Evolutionary conservation across 75 land plant species (phyloP), one percentile per base, ranked within the genome.

Genomic region (Cunninghamia lanceolata): DNA sequence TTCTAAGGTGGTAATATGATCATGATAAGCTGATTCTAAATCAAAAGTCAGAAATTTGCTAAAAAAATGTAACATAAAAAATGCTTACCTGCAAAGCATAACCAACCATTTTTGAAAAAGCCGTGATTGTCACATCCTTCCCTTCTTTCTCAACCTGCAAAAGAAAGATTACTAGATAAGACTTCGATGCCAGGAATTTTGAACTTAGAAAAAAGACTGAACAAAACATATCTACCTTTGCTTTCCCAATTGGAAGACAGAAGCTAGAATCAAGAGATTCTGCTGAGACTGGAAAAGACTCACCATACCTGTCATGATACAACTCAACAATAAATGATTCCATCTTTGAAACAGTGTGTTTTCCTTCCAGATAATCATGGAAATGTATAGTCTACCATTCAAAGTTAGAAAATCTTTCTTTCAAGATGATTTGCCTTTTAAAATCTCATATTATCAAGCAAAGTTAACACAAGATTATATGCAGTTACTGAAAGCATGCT

Each of bases 61-160:
- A 38, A 39, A 0, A 39, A 77, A 35, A 45, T 17, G 11, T 15
- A 80, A 28, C 30, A 45, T 10, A 80, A 71, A 28, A 80, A 45
- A 28, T 28, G 14, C 93, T 71, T 83, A 97, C 99, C 98, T 97
- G 88, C 38, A 97, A 94, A 32, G 94, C 90, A 92, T 89, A 93
- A 42, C 99, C 99, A 87, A 97, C 99, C 98, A 97, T 96, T 90
- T 97, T 97, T 25, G 99, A 97, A 90, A 94, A 97, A 56, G 99
- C 98, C 15, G 93, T 91, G 74, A 97, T 96, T 16, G 99, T 96
- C 15, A 96, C 95, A 91, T 97, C 94, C 71, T 86, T 93, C 56
- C 99, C 99, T 91, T 93, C 93, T 87, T 94, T 89, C 86, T 96
- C 96, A 85, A 97, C 91, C 99, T 97, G 90, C 85, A 53, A 89